Base-by-base conservation (phyloP, 1,139 yeast genomes). In the Hanseniaspora sp. region DNA sequence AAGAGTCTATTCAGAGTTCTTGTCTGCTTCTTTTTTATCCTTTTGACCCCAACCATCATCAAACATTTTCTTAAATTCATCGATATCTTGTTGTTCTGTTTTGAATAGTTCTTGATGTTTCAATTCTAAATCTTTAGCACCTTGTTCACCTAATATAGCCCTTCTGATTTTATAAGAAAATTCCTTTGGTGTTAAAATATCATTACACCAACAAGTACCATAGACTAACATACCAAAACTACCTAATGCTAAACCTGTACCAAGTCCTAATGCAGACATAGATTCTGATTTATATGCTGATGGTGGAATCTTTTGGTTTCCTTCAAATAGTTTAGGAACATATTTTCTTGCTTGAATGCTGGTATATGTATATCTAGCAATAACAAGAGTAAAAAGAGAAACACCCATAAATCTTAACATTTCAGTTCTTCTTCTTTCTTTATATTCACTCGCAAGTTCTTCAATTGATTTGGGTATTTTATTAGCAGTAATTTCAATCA, bases 221-320 rank as follows among this genome's bases (percentile, higher is more conserved):
- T 86, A 78, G 1, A 82, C 72, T 9, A 79, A 69, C 85, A 86
- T 84, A 5, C 86, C 77, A 61, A 85, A 77, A 0, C 87, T 78
- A 1, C 87, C 77, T 0, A 82, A 76, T 8, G 96, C 86, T 33
- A 88, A 70, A 48, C 85, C 69, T 0, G 95, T 78, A 0, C 95
- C 95, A 42, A 86, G 82, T 0, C 85, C 80, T 5, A 90, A 88
- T 0, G 96, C 97, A 39, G 81, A 81, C 33, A 87, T 80, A 1
- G 96, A 96, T 67, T 90, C 96, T 52, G 80, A 77, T 57, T 86
- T 80, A 66, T 84, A 80, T 52, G 84, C 83, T 65, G 83, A 85
- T 48, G 82, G 76, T 1, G 96, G 96, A 1, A 95, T 95, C 48
- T 80, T 76, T 63, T 88, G 92, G 68, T 90, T 90, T 13, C 92